Conservation (phyloP, 352 stramenopile genomes). For the Elongisporangium prolatum region DNA sequence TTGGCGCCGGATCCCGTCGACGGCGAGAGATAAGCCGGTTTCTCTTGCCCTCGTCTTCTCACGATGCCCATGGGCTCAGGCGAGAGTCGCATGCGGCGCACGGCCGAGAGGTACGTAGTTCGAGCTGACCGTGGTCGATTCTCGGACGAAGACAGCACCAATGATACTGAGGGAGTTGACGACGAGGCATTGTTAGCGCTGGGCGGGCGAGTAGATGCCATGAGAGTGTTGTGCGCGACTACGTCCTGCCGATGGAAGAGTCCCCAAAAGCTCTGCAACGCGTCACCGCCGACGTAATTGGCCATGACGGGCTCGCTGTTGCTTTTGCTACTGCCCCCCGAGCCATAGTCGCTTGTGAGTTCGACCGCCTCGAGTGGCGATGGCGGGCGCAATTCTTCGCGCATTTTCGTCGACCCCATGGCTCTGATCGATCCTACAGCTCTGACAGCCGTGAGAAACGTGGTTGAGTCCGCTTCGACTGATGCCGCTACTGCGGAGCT, state of each 20-base stretch:
- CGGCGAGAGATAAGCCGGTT: constrained; percentile 24
- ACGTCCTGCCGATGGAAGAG: constrained; percentile 70
- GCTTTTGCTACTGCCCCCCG: background rate
- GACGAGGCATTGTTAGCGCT: background rate
- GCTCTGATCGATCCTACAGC: background rate
- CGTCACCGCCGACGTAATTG: constrained; percentile 62
- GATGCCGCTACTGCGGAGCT: no score
- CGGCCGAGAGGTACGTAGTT: constrained; percentile 54
- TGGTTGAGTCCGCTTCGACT: background rate
- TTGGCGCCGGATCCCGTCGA: constrained; percentile 33
- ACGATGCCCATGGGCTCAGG: constrained; percentile 69
- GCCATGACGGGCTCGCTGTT: constrained; percentile 18
- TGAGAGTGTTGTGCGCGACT: constrained; percentile 44
- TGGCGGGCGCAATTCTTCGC: constrained; percentile 31
- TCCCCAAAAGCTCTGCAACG: constrained; percentile 58
- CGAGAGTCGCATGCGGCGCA: constrained; percentile 50
- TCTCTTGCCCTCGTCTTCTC: constrained; percentile 40
- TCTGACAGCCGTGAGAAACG: background rate
- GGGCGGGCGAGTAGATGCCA: background rate
- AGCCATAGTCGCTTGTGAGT: constrained; percentile 17
- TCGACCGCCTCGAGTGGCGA: constrained; percentile 49
- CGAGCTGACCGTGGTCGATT: constrained; percentile 45
- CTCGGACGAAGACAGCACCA: background rate
- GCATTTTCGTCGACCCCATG: background rate
- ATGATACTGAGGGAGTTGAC: background rate